phyloP scores from a whole-genome alignment of 805 yeast species.

The Barnettozyma sucrosica region DNA sequence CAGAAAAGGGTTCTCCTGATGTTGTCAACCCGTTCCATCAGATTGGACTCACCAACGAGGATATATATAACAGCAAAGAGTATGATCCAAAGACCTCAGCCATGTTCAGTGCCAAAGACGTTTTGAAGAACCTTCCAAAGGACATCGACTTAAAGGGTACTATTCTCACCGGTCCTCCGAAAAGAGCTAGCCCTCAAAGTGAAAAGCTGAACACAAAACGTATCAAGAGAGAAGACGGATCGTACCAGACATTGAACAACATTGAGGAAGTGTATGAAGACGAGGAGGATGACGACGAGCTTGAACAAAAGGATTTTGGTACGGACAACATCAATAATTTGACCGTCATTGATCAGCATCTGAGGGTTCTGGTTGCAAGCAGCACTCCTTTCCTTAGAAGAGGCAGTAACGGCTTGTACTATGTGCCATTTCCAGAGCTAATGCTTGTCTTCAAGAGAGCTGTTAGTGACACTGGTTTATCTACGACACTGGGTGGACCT shows the following conservation, averaged over 20 bases:
- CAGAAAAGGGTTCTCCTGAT: constrained; percentile 53
- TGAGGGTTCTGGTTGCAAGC: constrained; percentile 56
- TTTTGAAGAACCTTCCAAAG: constrained; percentile 35
- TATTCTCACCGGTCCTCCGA: constrained; percentile 36
- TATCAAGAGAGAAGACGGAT: constrained; percentile 37
- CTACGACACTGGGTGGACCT: constrained; percentile 57
- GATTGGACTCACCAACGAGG: constrained; percentile 49
- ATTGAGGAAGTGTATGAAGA: constrained; percentile 21
- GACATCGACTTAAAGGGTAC: constrained; percentile 41
- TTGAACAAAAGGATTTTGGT: constrained; percentile 19
- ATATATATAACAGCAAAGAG: constrained; percentile 25
- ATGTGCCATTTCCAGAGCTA: constrained; percentile 56
- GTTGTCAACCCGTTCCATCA: constrained; percentile 34
- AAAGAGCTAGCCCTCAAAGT: constrained; percentile 25
- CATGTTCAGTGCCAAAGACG: constrained; percentile 39
- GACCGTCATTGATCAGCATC: constrained; percentile 50
- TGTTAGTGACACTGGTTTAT: constrained; percentile 51
- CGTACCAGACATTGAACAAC: constrained; percentile 5
- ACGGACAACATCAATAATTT: constrained; percentile 19
- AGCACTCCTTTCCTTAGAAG: constrained; percentile 57
- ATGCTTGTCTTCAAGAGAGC: constrained; percentile 40
- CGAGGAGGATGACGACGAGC: constrained; percentile 28
- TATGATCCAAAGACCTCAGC: constrained; percentile 28
- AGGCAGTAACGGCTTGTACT: constrained; percentile 48
- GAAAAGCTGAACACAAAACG: constrained; percentile 28